These are phyloP conservation scores for Pythium biforme DNA, from an alignment of 352 stramenopile species.

Conservation along the genomic window DNA sequence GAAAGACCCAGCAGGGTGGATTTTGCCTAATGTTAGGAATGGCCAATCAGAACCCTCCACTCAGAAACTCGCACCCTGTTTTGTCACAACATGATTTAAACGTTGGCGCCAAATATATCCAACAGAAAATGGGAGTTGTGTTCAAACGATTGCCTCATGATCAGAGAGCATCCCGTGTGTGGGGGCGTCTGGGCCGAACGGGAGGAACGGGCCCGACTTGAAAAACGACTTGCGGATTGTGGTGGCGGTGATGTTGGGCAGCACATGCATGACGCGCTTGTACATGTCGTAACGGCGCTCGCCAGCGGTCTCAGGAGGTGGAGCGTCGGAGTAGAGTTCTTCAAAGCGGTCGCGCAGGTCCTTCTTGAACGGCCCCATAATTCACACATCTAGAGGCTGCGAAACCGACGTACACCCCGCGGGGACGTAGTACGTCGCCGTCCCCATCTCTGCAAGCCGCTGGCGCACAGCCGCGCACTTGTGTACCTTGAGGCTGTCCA, in stretches of 20 bases:
- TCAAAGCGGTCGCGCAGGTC: background rate
- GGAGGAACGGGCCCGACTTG: conserved; percentile 3
- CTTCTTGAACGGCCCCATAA: conserved; percentile 18
- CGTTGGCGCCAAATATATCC: background rate
- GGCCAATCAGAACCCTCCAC: conserved; percentile 3
- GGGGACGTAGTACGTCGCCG: conserved; percentile 7
- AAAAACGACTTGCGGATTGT: conserved; percentile 11
- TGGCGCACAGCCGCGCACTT: conserved; percentile 1
- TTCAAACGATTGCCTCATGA: background rate
- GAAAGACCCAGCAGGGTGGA: background rate
- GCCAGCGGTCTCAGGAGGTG: background rate
- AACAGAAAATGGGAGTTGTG: background rate
- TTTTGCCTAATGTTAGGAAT: background rate
- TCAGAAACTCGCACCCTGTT: conserved; percentile 3
- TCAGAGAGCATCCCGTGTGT: background rate
- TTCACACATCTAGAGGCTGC: conserved; percentile 19
- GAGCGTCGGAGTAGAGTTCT: background rate
- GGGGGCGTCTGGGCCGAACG: background rate
- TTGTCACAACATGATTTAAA: background rate
- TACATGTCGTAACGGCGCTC: conserved; percentile 16
- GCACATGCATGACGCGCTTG: background rate
- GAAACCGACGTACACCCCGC: conserved; percentile 6
- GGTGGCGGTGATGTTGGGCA: conserved; percentile 1
- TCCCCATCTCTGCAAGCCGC: conserved; percentile 12
- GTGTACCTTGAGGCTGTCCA: conserved; percentile 17